These are phyloP conservation scores for Pseudocercospora vitis DNA, from an alignment of 2,329 filamentous ascomycete species.

Conservation along the genomic window DNA sequence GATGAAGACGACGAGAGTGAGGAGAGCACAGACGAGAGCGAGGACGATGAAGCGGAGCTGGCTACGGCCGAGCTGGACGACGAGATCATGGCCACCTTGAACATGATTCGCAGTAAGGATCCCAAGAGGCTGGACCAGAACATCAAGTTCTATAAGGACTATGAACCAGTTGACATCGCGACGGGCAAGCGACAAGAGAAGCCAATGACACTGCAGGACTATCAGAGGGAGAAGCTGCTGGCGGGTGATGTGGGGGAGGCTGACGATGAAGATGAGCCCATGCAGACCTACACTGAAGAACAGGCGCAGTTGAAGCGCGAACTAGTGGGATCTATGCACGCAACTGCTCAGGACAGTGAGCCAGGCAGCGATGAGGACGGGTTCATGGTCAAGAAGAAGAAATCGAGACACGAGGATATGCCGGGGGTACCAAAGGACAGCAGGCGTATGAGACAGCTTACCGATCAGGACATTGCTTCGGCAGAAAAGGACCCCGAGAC, in stretches of 20 bases:
- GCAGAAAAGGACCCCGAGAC: slow-evolving; percentile 88
- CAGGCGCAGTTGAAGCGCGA: slow-evolving; percentile 78
- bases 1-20: slow-evolving; percentile 58
- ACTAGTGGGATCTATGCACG: slow-evolving; percentile 78
- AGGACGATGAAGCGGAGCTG: slow-evolving; percentile 87
- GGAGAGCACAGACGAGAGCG: slow-evolving; percentile 69
- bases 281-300: slow-evolving; percentile 80
- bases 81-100: slow-evolving; percentile 81
- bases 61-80: slow-evolving; percentile 82
- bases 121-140: slow-evolving; percentile 83
- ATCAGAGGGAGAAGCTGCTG: slow-evolving; percentile 87
- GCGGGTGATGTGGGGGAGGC: slow-evolving; percentile 66
- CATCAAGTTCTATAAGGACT: slow-evolving; percentile 71
- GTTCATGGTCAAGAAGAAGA: slow-evolving; percentile 73
- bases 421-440: slow-evolving; percentile 30
- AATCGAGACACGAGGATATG: slow-evolving; percentile 38
- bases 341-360: slow-evolving; percentile 50
- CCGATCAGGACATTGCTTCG: slow-evolving; percentile 65
- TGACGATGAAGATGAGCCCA: slow-evolving; percentile 49
- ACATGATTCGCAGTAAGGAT: slow-evolving; percentile 87
- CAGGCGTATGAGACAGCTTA: slow-evolving; percentile 41
- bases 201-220: slow-evolving; percentile 76
- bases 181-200: slow-evolving; percentile 63
- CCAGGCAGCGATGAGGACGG: slow-evolving; percentile 57
- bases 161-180: slow-evolving; percentile 53